Evolutionary conservation across 352 stramenopile species (phyloP), one percentile per base, ranked within the genome.

Genomic region (Globisporangium parvum): DNA sequence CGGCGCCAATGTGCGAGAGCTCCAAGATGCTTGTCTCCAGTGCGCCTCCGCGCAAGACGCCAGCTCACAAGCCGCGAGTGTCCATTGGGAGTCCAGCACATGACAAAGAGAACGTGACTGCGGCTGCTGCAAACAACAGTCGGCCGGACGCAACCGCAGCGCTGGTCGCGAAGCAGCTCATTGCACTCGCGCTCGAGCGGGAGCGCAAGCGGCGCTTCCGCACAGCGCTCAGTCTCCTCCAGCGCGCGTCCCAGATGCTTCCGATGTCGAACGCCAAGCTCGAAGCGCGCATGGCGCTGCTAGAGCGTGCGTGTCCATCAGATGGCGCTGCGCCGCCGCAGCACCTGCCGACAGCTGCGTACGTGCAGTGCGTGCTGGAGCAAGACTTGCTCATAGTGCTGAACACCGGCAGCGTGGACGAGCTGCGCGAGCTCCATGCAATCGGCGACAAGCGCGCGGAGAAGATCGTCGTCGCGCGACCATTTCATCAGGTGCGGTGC

Each of bases 381-480:
- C 63, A 57, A 31, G 70, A 87, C 35, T 53, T 88, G 28, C 65
- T 88, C 53, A 58, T 63, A 1, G 57, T 82, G 2, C 53, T 88
- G 2, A 86, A 87, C 35, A 37, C 51, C n/a, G 71, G 74, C 12
- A 72, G 65, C 4, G 55, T 60, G 21, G 60, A 65, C 4, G 66
- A 87, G 23, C 68, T 87, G 10, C 69, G 57, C 11, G 53, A 71
- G 44, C 64, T 88, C 23, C 67, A 71, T 15, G 65, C 67, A 10
- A 87, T 88, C 42, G 75, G 78, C 23, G 65, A 57, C 45, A 88
- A 83, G 55, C 68, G 72, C 1, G 75, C 75, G 23, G 65, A 74
- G 15, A 66, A 77, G 24, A 67, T 87, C 26, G 47, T 81, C 0
- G 63, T 66, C 20, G 35, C 55, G 31, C 67, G 78, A 23, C 78